These are phyloP conservation scores for Candida glaebosa DNA, from an alignment of 805 yeast species.

Conservation along the genomic window DNA sequence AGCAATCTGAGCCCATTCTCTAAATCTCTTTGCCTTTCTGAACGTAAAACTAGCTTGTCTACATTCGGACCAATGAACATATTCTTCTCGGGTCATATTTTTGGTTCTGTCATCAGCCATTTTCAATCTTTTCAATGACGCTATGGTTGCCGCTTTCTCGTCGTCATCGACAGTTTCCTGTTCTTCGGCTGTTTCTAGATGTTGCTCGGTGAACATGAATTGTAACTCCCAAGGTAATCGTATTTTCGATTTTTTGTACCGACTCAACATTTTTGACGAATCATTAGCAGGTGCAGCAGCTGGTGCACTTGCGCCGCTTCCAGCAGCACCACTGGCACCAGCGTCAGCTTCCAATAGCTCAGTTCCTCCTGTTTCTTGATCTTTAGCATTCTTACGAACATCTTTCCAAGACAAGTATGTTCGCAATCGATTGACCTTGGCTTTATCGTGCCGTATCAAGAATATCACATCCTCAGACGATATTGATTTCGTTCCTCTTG, in stretches of 20 bases:
- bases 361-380: conserved; percentile 50
- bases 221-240: conserved; percentile 94
- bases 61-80: conserved; percentile 98
- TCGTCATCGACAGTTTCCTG: conserved; percentile 72
- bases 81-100: conserved; percentile 94
- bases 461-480: conserved; percentile 93
- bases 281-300: conserved; percentile 30
- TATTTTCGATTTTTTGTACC: conserved; percentile 71
- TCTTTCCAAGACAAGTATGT: conserved; percentile 97
- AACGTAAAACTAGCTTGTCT: conserved; percentile 96
- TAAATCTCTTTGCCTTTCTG: conserved; percentile 86
- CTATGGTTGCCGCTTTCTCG: conserved; percentile 83
- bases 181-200: conserved; percentile 65
- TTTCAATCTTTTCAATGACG: conserved; percentile 83
- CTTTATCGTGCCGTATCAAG: conserved; percentile 86
- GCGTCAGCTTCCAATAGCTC: conserved; percentile 51
- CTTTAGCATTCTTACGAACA: conserved; percentile 75
- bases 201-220: conserved; percentile 90
- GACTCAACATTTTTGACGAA: conserved; percentile 39
- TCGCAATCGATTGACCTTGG: conserved; percentile 86
- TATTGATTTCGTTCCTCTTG: conserved; percentile 79
- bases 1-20: conserved; percentile 93
- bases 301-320: conserved; percentile 35
- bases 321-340: conserved; percentile 38
- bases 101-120: conserved; percentile 92